These are phyloP conservation scores for Zymoseptoria crescenta DNA, from an alignment of 2,329 filamentous ascomycete species.

Conservation along the genomic window DNA sequence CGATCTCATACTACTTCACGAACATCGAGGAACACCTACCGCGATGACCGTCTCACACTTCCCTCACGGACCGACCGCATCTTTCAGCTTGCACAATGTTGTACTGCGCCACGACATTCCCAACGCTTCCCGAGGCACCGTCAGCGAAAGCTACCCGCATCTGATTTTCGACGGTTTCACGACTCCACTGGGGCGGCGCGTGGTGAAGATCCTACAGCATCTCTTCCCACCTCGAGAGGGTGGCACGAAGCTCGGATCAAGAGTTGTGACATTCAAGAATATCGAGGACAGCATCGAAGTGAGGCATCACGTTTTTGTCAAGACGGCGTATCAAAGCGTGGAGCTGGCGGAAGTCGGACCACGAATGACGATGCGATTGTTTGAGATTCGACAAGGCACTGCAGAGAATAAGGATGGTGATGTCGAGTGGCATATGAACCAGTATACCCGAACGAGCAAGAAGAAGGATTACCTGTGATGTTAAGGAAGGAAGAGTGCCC, in stretches of 20 bases:
- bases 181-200: constrained; percentile 67
- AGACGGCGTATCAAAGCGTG: constrained; percentile 81
- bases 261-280: constrained; percentile 90
- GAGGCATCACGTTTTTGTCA: constrained; percentile 87
- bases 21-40: constrained; percentile 86
- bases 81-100: constrained; percentile 87
- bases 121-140: constrained; percentile 75
- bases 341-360: constrained; percentile 86
- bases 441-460: constrained; percentile 84
- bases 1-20: constrained; percentile 81
- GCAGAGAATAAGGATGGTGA: constrained; percentile 93
- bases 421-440: constrained; percentile 91
- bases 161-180: constrained; percentile 93
- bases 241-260: constrained; percentile 72
- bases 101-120: constrained; percentile 89
- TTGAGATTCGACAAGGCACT: constrained; percentile 86
- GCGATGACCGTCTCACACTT: constrained; percentile 81
- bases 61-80: constrained; percentile 79
- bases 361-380: constrained; percentile 92
- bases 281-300: constrained; percentile 84
- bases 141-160: constrained; percentile 87
- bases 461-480: constrained; percentile 90
- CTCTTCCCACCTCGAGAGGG: constrained; percentile 84
- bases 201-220: constrained; percentile 88
- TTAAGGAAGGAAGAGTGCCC: neutral